Evolutionary conservation across 2,329 filamentous ascomycete genomes (phyloP), one percentile per base, ranked within the genome.

Genomic region (Calonectria naviculata): DNA sequence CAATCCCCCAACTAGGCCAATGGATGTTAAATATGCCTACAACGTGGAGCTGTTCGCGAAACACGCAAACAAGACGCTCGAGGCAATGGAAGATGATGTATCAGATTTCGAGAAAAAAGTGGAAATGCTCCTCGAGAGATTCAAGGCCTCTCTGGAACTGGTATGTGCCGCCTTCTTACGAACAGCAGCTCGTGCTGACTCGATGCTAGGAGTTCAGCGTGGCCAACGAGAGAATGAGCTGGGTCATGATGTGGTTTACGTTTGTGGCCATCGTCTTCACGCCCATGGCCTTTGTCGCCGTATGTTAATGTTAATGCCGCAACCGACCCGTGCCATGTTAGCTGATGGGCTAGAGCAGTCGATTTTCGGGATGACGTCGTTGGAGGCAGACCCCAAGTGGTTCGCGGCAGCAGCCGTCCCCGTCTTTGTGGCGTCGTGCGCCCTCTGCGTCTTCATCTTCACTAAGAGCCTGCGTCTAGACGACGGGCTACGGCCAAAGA

Each of bases 191-290:
- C 8, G 15, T 29, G 19, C 52, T 36, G 15, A 58, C 24, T 44
- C 41, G 31, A 19, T 49, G 6, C 31, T 24, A 67, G 68, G 36
- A 70, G 10, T 63, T 49, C 29, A 67, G 38, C 24, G 44, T 63
- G 19, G 24, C 56, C 15, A 28, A 63, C 38, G 68, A 67, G 56
- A 70, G 44, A 21, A 67, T 67, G 68, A 70, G 36, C 46, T 70
- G 63, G 68, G 63, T 56, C n/a, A 70, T 67, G 68, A 54, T 66
- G 63, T 62, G 63, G 63, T 70, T 70, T 31, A 63, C 46, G 13
- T 58, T 70, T 24, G 63, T 67, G 36, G 56, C 68, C 54, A 70
- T 70, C 17, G 28, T 56, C 5, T 70, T 70, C 34, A 62, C 62
- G 6, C 67, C 67, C 15, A 56, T 66, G 62, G 44, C 52, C n/a